Conservation (phyloP, 2,329 filamentous ascomycete genomes). For the Colletotrichum sp. region DNA sequence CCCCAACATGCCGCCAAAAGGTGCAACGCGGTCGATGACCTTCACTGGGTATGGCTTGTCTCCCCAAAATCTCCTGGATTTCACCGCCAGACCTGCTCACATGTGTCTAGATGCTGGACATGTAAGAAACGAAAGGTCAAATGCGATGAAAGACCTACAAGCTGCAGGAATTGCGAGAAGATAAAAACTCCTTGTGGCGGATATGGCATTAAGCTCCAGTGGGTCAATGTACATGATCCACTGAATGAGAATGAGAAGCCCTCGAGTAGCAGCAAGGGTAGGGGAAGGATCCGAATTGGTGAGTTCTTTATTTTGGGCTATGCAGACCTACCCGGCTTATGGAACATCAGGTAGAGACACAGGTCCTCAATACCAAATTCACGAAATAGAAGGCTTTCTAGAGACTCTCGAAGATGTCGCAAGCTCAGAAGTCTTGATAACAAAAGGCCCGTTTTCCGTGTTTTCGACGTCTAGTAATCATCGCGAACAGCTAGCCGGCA, state of each 20-base stretch:
- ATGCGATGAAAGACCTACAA: not conserved
- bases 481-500: not conserved
- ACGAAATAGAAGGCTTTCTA: not conserved
- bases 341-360: not conserved
- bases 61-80: not conserved
- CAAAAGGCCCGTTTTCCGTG: not conserved
- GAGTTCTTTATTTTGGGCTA: not conserved
- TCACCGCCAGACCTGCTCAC: not conserved
- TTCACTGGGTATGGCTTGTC: not conserved
- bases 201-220: not conserved
- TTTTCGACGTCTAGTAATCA: not conserved
- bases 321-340: not conserved
- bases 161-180: not conserved
- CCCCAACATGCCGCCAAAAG: not conserved
- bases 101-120: not conserved
- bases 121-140: slow-evolving; percentile 6
- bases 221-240: not conserved
- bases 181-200: not conserved
- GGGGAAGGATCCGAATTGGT: not conserved
- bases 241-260: not conserved
- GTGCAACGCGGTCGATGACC: not conserved
- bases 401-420: not conserved
- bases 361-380: not conserved
- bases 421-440: not conserved
- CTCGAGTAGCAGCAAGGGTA: not conserved